These are phyloP conservation scores for Mucuna pruriens DNA, from an alignment of 306 rosid species.

Conservation along the genomic window DNA sequence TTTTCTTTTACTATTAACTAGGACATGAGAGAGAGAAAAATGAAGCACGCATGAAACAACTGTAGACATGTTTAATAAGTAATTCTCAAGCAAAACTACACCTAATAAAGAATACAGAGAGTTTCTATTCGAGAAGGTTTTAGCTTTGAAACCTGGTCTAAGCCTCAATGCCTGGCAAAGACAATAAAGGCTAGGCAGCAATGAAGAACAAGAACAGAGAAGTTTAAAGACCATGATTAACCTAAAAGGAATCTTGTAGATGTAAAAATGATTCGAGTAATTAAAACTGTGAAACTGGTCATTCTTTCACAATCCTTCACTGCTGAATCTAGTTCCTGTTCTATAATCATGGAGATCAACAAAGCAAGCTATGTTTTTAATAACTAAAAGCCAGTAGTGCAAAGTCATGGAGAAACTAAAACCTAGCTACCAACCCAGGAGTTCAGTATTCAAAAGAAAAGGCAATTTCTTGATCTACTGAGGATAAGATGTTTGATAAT, in stretches of 20 bases:
- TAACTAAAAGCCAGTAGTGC: slow-evolving; percentile 34
- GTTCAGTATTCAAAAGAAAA: slow-evolving; percentile 37
- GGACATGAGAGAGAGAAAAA: not conserved
- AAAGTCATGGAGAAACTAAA: slow-evolving; percentile 39
- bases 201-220: not conserved
- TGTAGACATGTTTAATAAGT: not conserved
- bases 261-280: slow-evolving; percentile 37
- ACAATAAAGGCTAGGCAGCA: not conserved
- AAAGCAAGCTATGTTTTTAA: slow-evolving; percentile 39
- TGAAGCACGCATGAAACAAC: not conserved
- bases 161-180: not conserved
- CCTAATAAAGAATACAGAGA: not conserved
- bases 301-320: slow-evolving; percentile 41
- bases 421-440: slow-evolving; percentile 40
- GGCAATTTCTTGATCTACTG: slow-evolving; percentile 50
- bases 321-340: slow-evolving; percentile 39
- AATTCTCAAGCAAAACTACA: not conserved
- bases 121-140: not conserved
- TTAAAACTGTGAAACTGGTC: slow-evolving; percentile 39
- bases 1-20: not conserved
- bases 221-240: not conserved
- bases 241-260: slow-evolving; percentile 30
- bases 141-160: slow-evolving; percentile 1
- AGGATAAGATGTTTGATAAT: slow-evolving; percentile 60
- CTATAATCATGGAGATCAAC: slow-evolving; percentile 38